Evolutionary conservation across 2,329 filamentous ascomycete genomes (phyloP).

Genomic region (Colletotrichum nymphaeae): DNA sequence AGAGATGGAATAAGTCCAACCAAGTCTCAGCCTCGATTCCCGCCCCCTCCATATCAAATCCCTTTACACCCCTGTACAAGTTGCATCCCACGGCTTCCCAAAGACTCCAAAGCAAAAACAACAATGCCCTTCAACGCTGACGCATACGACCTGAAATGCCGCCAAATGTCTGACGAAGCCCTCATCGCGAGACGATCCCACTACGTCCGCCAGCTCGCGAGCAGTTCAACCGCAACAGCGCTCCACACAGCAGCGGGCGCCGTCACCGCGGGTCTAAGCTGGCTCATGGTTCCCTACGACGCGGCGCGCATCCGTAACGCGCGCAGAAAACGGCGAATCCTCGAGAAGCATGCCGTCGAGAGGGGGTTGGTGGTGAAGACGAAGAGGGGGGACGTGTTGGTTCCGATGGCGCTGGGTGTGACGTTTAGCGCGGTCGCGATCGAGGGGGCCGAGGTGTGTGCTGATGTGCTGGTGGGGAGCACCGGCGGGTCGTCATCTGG

Average conservation of each 20-base stretch:
- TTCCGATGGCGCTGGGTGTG: conserved; percentile 2
- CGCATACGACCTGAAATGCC: conserved; percentile 52
- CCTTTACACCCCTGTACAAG: background rate
- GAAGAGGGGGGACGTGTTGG: conserved; percentile 3
- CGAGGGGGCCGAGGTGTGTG: background rate
- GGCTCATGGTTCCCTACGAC: conserved; percentile 6
- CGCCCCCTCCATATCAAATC: background rate
- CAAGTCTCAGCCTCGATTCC: background rate
- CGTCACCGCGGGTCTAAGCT: conserved; percentile 42
- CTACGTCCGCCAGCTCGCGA: conserved; percentile 53
- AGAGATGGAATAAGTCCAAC: background rate
- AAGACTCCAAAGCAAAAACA: background rate
- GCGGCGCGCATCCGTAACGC: conserved; percentile 55
- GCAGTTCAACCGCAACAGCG: conserved; percentile 46
- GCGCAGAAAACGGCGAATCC: conserved; percentile 54
- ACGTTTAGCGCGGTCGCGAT: conserved; percentile 12
- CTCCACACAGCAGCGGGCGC: conserved; percentile 52
- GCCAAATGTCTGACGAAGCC: conserved; percentile 47
- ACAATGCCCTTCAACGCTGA: conserved; percentile 54
- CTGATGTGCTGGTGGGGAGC: background rate
- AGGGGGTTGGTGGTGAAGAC: background rate
- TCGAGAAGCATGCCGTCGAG: conserved; percentile 45
- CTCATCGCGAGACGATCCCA: conserved; percentile 50
- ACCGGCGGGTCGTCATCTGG: background rate
- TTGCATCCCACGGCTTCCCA: background rate